Evolutionary conservation across 768 basidiomycete species (phyloP), one percentile per base, ranked within the genome.

Genomic region (Boletus sensibilis): DNA sequence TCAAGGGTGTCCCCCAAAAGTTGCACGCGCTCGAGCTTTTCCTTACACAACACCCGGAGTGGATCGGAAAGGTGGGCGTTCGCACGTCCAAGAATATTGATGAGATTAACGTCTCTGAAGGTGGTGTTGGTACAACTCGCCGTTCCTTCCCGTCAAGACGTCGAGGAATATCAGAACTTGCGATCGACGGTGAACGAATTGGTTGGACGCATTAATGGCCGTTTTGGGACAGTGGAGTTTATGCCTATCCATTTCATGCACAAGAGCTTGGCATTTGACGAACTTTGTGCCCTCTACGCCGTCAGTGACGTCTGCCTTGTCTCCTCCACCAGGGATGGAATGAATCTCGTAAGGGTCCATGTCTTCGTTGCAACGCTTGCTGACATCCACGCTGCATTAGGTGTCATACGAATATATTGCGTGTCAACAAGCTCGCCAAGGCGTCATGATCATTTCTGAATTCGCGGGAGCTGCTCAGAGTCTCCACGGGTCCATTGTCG

Each of bases 161-260:
- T 99, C 50, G 97, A 99, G 74, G 97, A 99, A 74, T 99, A 99
- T 70, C 97, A 99, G 73, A 98, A 98, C 75, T 75, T 98, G 57
- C 86, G 97, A 16, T 86, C 94, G 18, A 92, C 90, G 2, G 94
- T 98, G 51, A 98, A 98, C 77, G 95, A 99, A 72, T 84, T 99
- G 47, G 97, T 99, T 31, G 97, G 97, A 2, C 86, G 96, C 25
- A 98, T 99, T 75, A 99, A 99, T 69, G 97, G 97, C 9, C 89
- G 94, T 10, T 99, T 99, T 67, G 97, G 97, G 31, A 98, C 97
- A 1, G 94, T 98, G 68, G 97, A 99, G 64, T 98, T 96, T 71
- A 97, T 98, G 93, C 97, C 97, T 7, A 98, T 99, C 57, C 97
- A 98, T 74, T 98, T 97, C 74, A 93, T 98, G 92, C 96, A 98